Evolutionary conservation across 225 moss, liverwort and hornwort genomes (phyloP).

Genomic region (Rhytidiadelphus loreus): DNA sequence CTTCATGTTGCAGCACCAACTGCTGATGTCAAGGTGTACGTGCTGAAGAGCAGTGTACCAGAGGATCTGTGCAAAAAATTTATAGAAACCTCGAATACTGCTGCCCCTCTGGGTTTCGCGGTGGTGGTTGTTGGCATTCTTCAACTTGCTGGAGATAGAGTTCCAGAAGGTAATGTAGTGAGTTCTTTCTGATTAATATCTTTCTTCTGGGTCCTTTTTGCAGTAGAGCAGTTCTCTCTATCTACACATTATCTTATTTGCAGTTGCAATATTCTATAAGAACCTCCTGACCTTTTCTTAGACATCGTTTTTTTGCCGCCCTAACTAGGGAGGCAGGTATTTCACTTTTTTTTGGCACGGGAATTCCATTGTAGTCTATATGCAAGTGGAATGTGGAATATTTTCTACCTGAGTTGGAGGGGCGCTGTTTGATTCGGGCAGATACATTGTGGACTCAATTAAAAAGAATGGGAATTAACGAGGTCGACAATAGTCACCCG

Average conservation of each 20-base stretch:
- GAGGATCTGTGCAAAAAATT: slow-evolving; percentile 44
- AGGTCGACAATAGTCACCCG: slow-evolving; percentile 59
- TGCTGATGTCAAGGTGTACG: slow-evolving; percentile 63
- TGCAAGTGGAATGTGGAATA: not conserved
- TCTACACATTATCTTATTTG: not conserved
- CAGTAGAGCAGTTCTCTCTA: not conserved
- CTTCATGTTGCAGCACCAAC: slow-evolving; percentile 26
- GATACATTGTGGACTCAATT: slow-evolving; percentile 66
- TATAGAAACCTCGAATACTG: slow-evolving; percentile 54
- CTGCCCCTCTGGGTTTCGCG: slow-evolving; percentile 48
- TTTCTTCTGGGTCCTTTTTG: not conserved
- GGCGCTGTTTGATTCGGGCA: slow-evolving; percentile 11
- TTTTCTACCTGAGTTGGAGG: not conserved
- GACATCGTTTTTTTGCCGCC: not conserved
- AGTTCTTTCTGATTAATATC: not conserved
- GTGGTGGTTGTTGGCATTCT: slow-evolving; percentile 74
- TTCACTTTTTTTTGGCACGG: not conserved
- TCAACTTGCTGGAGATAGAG: slow-evolving; percentile 76
- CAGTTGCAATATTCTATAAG: not conserved
- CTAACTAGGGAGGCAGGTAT: not conserved
- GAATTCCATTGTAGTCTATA: not conserved
- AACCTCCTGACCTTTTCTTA: not conserved
- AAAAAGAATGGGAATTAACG: slow-evolving; percentile 45
- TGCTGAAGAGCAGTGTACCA: slow-evolving; percentile 60
- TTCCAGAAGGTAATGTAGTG: slow-evolving; percentile 61